Conservation (phyloP, 257 asterid genomes). For the Ilex aquifolium region DNA sequence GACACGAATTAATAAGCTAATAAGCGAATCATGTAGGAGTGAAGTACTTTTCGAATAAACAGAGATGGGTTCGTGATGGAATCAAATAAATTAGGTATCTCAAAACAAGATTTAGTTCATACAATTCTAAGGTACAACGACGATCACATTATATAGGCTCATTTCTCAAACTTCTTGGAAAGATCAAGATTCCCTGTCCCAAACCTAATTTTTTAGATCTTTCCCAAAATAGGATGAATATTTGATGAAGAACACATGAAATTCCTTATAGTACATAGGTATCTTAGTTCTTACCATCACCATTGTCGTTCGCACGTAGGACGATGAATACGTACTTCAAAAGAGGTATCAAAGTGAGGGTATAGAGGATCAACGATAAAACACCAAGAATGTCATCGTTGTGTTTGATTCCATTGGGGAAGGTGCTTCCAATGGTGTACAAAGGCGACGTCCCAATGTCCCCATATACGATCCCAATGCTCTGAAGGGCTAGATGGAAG, state of each 20-base stretch:
- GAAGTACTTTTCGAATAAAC: background rate
- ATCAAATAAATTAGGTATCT: too few species aligned
- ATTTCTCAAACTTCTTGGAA: too few species aligned
- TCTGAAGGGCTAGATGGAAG: conserved; percentile 50
- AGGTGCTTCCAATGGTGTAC: conserved; percentile 40
- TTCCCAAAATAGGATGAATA: too few species aligned
- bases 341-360: conserved; percentile 43
- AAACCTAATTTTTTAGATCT: too few species aligned
- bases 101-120: too few species aligned
- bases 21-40: background rate
- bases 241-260: too few species aligned
- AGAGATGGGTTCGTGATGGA: too few species aligned
- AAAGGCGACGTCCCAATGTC: conserved; percentile 64
- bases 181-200: too few species aligned
- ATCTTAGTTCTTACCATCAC: conserved; percentile 33
- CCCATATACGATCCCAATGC: conserved; percentile 57
- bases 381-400: conserved; percentile 49
- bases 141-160: too few species aligned
- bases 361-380: conserved; percentile 44
- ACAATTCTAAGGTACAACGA: too few species aligned
- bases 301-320: conserved; percentile 52
- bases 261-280: too few species aligned
- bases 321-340: conserved; percentile 49
- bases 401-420: conserved; percentile 34
- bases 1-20: too few species aligned